Base-by-base conservation (phyloP, 2,329 filamentous ascomycete species). In the Nakataea oryzae region DNA sequence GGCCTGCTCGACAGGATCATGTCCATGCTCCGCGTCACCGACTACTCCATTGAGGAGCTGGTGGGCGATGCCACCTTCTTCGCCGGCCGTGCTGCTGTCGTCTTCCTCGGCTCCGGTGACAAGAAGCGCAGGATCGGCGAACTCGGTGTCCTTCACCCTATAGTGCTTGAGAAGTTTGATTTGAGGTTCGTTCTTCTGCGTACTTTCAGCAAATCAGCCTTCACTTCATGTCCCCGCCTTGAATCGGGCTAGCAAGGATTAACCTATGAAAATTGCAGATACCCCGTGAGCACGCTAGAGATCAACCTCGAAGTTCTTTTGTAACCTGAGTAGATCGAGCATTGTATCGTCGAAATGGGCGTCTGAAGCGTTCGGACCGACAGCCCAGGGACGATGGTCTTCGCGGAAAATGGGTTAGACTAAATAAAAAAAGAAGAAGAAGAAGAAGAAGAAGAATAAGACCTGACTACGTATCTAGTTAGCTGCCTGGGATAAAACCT, bases 251-350 rank as follows among this genome's bases (percentile, higher is more conserved):
- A 50, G 24, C 41, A 9, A 1, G 7, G 24, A n/a, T 3, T 13
- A 9, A n/a, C 8, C 21, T 24, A n/a, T 50, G 41, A 6, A 8
- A 24, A 24, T 65, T 54, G 2, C 62, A 89, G 86, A 79, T 93
- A 93, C 80, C 93, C 95, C 55, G 92, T 96, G 69, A 97, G 92
- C 77, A 92, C 91, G 56, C 78, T 99, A 68, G 95, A 99, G 80
- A 84, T 99, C 73, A 96, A 97, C 76, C 84, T 97, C 34, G 93
- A 97, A 77, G 85, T 90, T 67, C 96, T 99, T 82, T 80, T 97
- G 77, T 96, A 74, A 71, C 47, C 26, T 24, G 0, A 7, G 21
- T n/a, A n/a, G 21, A 2, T 11, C 17, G 21, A 8, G 7, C 3
- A 8, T 47, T 4, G 3, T 17, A n/a, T 11, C 41, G 21, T 8